A percentile compares a stretch with the other conserved stretches of the same genome.
Conservation (phyloP, 2,329 filamentous ascomycete species). For the Volutella citrinella region DNA sequence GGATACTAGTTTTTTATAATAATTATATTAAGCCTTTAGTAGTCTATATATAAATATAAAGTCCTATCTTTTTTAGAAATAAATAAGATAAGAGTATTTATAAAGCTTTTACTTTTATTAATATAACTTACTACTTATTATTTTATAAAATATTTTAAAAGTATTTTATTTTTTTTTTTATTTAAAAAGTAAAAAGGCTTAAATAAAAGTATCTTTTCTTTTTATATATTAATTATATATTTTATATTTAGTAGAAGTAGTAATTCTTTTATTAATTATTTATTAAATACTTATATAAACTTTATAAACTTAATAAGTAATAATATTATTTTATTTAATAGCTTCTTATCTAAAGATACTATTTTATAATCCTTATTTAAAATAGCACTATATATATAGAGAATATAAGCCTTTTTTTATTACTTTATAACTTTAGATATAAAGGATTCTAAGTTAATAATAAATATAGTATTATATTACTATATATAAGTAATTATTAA, state of each 20-base stretch:
- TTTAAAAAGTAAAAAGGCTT: too few species aligned
- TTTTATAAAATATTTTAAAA: too few species aligned
- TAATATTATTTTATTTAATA: conserved; percentile 1
- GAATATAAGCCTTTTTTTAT: neutral
- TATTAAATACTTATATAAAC: neutral
- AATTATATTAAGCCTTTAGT: conserved; percentile 8
- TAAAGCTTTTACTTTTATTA: too few species aligned
- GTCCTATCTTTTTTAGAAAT: conserved; percentile 18
- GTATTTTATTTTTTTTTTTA: too few species aligned
- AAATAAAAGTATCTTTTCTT: too few species aligned
- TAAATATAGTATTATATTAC: too few species aligned
- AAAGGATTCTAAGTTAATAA: conserved; percentile 1
- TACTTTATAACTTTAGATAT: neutral
- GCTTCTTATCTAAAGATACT: neutral
- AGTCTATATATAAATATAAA: conserved; percentile 22
- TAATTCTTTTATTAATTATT: neutral
- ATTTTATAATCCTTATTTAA: neutral
- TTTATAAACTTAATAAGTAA: too few species aligned
- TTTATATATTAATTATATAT: too few species aligned
- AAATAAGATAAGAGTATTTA: conserved; percentile 17
- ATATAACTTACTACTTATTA: too few species aligned
- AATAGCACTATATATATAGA: neutral
- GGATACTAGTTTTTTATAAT: neutral
- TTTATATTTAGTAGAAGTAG: too few species aligned
- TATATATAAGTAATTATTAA: too few species aligned